A percentile compares a stretch with the other conserved stretches of the same genome.
Conservation (phyloP, 805 yeast species). For the Candida ipomoeae region DNA sequence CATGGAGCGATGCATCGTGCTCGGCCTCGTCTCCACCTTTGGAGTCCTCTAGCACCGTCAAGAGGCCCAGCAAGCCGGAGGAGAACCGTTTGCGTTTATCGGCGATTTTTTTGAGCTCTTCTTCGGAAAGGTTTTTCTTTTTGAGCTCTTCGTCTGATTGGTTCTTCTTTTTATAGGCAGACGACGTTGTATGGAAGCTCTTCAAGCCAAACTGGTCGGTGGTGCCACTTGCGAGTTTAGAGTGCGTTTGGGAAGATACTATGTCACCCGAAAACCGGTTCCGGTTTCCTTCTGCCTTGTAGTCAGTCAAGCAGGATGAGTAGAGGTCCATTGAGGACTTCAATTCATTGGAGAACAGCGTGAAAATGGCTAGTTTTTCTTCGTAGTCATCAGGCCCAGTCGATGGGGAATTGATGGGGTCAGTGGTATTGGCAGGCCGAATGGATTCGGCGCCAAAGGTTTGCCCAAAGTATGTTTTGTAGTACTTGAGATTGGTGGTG, state of each 20-base stretch:
- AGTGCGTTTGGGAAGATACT: slow-evolving; percentile 16
- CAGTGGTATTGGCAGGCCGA: not conserved
- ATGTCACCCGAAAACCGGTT: slow-evolving; percentile 3
- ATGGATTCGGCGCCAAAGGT: not conserved
- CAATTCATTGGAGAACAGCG: slow-evolving; percentile 33
- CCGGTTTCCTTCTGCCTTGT: slow-evolving; percentile 15
- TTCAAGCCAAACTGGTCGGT: slow-evolving; percentile 22
- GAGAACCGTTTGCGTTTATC: slow-evolving; percentile 28
- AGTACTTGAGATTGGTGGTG: slow-evolving; percentile 33
- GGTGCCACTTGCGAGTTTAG: slow-evolving; percentile 19
- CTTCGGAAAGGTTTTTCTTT: slow-evolving; percentile 20
- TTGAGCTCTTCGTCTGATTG: slow-evolving; percentile 18
- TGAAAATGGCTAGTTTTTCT: slow-evolving; percentile 35
- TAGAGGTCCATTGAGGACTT: slow-evolving; percentile 27
- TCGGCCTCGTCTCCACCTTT: not conserved
- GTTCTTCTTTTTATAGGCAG: slow-evolving; percentile 23
- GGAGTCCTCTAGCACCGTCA: slow-evolving; percentile 38
- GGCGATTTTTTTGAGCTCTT: slow-evolving; percentile 2
- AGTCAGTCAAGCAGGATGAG: slow-evolving; percentile 26
- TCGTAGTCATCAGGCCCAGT: slow-evolving; percentile 29
- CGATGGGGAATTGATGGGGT: not conserved
- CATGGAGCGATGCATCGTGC: slow-evolving; percentile 14
- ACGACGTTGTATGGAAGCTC: slow-evolving; percentile 29
- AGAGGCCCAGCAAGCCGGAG: slow-evolving; percentile 35
- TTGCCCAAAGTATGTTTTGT: slow-evolving; percentile 27